Evolutionary conservation across 2,329 filamentous ascomycete species (phyloP).

Genomic region (Beauveria australis): DNA sequence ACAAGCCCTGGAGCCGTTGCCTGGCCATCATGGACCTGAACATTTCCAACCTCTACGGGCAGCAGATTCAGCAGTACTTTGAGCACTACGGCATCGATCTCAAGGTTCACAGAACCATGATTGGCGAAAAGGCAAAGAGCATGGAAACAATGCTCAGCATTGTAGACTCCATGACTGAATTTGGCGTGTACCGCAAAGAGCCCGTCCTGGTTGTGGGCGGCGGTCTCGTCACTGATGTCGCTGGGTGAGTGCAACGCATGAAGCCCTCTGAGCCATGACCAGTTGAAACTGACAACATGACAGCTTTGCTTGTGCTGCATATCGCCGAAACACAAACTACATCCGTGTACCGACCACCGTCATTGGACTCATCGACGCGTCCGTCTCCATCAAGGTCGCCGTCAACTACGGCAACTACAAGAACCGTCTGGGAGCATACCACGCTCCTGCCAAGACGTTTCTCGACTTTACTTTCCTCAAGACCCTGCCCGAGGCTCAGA

Average conservation of each 20-base stretch:
- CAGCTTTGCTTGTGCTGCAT: constrained; percentile 62
- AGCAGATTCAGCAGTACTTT: constrained; percentile 60
- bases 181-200: constrained; percentile 62
- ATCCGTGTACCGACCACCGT: constrained; percentile 68
- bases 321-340: constrained; percentile 65
- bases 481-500: constrained; percentile 57
- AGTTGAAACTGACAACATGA: constrained; percentile 16
- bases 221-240: constrained; percentile 65
- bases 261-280: constrained; percentile 4
- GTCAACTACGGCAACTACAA: constrained; percentile 72
- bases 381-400: constrained; percentile 69
- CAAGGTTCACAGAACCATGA: constrained; percentile 63
- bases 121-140: constrained; percentile 68
- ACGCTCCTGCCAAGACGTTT: constrained; percentile 64
- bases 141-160: constrained; percentile 62
- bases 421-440: constrained; percentile 65
- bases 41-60: constrained; percentile 60
- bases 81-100: constrained; percentile 53
- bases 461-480: constrained; percentile 66
- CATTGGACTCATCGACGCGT: constrained; percentile 67
- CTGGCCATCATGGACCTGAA: constrained; percentile 64
- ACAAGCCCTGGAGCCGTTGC: constrained; percentile 55
- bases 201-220: constrained; percentile 60
- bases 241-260: constrained; percentile 48
- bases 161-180: constrained; percentile 66